Conservation (phyloP, 2,329 filamentous ascomycete species). For the Setomelanomma holmii region DNA sequence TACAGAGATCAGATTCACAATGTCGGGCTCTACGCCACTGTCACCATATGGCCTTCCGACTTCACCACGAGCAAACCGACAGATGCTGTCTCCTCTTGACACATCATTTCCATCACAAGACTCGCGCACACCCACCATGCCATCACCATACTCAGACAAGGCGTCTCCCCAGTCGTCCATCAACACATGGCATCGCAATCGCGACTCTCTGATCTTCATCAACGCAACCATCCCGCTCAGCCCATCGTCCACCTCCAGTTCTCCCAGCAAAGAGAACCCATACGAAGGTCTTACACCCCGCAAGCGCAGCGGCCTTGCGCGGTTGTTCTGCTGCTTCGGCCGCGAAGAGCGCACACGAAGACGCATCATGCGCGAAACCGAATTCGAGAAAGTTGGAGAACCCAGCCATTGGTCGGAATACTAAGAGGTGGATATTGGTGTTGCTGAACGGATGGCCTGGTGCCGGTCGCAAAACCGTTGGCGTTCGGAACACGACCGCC, state of each 20-base stretch:
- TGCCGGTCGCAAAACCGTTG: not conserved
- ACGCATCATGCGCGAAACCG: conserved; percentile 21
- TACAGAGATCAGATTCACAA: conserved; percentile 16
- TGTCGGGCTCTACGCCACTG: conserved; percentile 24
- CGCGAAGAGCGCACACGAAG: conserved; percentile 39
- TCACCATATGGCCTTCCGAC: conserved; percentile 29
- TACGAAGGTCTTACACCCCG: conserved; percentile 38
- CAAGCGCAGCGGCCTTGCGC: conserved; percentile 37
- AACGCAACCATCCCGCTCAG: conserved; percentile 45
- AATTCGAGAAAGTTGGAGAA: conserved; percentile 43
- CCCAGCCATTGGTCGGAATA: conserved; percentile 42
- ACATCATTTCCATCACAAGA: conserved; percentile 22
- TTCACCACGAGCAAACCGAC: conserved; percentile 30
- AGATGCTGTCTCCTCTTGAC: conserved; percentile 28
- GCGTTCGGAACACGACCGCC: not conserved
- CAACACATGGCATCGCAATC: conserved; percentile 22
- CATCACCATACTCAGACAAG: conserved; percentile 21
- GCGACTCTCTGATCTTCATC: conserved; percentile 40
- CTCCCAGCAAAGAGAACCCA: conserved; percentile 18
- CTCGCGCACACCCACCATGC: conserved; percentile 8
- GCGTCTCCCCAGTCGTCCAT: conserved; percentile 16
- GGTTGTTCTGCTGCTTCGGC: conserved; percentile 45
- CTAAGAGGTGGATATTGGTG: conserved; percentile 10
- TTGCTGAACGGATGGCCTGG: not conserved
- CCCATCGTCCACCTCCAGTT: conserved; percentile 29